Conservation (phyloP, 495 filamentous ascomycete genomes). For the Cryomyces antarcticus region DNA sequence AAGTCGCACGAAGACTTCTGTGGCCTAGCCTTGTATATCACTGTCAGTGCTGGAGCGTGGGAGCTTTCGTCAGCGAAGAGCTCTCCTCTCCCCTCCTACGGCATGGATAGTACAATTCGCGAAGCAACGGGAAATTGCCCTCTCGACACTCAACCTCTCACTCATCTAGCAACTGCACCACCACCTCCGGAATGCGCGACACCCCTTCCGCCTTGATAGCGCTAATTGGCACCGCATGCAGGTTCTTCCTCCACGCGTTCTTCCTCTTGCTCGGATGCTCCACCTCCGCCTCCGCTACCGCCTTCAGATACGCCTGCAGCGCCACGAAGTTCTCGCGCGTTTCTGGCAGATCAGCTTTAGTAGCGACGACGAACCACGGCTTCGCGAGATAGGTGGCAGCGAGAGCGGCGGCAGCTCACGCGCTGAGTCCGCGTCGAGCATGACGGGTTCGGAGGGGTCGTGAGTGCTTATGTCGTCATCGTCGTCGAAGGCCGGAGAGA, state of each 20-base stretch:
- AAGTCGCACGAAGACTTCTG: too few relatives aligned
- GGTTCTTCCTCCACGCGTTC: conserved; percentile 42
- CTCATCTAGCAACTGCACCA: conserved; percentile 47
- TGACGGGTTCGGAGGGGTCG: background rate
- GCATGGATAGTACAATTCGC: too few relatives aligned
- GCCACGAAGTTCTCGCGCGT: conserved; percentile 57
- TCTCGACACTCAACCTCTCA: background rate
- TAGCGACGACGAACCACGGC: conserved; percentile 94
- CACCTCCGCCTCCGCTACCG: conserved; percentile 32
- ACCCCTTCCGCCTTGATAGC: conserved; percentile 74
- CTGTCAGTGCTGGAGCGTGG: too few relatives aligned
- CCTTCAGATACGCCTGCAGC: conserved; percentile 46
- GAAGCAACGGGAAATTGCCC: too few relatives aligned
- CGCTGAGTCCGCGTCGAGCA: conserved; percentile 1
- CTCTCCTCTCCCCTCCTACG: too few relatives aligned
- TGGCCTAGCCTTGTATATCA: too few relatives aligned
- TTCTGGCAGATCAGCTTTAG: conserved; percentile 69
- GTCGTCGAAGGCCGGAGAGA: background rate
- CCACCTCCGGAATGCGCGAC: conserved; percentile 53
- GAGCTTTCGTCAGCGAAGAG: too few relatives aligned
- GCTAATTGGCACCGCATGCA: conserved; percentile 64
- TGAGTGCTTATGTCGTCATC: background rate
- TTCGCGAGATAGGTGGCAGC: conserved; percentile 58
- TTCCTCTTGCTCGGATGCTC: conserved; percentile 51
- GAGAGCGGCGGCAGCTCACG: conserved; percentile 11